Conservation (phyloP, 257 asterid genomes). For the Buddleja alternifolia region DNA sequence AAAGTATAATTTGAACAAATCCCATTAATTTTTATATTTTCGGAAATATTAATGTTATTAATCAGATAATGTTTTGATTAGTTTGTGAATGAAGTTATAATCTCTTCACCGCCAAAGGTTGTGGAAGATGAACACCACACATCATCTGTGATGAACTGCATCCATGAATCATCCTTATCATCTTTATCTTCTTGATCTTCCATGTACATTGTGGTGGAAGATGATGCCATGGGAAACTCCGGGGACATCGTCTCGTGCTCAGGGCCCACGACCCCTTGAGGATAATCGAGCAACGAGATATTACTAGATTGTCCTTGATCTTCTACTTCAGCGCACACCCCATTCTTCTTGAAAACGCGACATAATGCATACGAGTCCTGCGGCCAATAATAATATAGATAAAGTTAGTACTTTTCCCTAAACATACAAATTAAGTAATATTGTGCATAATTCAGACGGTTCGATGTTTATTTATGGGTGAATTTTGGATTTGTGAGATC, state of each 20-base stretch:
- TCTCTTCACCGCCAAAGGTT: conserved; percentile 57
- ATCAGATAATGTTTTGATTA: conserved; percentile 29
- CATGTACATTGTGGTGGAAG: conserved; percentile 53
- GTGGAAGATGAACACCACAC: conserved; percentile 77
- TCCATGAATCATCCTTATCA: conserved; percentile 91
- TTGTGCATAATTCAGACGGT: too few species aligned
- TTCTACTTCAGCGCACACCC: conserved; percentile 75
- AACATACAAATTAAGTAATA: too few species aligned
- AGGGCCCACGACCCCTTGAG: conserved; percentile 41
- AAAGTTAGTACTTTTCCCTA: conserved; percentile 17
- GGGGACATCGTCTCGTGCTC: conserved; percentile 79
- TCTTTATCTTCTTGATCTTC: conserved; percentile 68
- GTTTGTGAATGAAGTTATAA: conserved; percentile 62
- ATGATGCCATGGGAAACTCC: conserved; percentile 68
- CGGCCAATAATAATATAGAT: conserved; percentile 7
- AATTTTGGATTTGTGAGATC: conserved; percentile 35
- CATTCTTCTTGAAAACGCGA: conserved; percentile 96
- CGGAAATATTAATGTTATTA: conserved; percentile 23
- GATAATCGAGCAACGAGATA: conserved; percentile 56
- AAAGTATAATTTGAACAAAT: too few species aligned
- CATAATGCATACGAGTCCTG: conserved; percentile 96
- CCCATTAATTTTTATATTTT: too few species aligned
- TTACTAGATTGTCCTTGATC: conserved; percentile 76
- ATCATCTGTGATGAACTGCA: conserved; percentile 93
- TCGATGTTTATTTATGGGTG: too few species aligned